Evolutionary conservation across 345 rosid species (phyloP).

Genomic region (Litchi chinensis): DNA sequence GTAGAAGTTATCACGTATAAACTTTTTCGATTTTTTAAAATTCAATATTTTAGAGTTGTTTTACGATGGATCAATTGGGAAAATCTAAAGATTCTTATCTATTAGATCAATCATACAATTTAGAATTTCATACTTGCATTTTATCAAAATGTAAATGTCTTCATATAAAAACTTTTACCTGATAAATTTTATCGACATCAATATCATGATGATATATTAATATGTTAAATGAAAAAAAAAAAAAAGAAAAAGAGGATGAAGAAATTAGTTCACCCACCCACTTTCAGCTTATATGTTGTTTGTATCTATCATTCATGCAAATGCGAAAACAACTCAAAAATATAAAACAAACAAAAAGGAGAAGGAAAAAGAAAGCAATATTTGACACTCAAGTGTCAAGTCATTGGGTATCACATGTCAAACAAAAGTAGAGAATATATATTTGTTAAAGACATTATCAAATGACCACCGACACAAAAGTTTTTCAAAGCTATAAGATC

Average conservation of each 20-base stretch:
- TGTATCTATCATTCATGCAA: background rate
- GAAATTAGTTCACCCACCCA: background rate
- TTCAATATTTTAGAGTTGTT: no score
- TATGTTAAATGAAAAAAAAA: background rate
- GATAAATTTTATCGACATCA: no score
- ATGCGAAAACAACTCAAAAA: background rate
- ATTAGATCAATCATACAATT: no score
- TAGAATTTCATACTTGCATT: no score
- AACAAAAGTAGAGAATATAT: no score
- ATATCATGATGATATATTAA: background rate
- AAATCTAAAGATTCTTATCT: no score
- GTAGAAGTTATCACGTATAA: no score
- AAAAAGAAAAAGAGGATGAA: no score
- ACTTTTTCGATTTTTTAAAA: no score
- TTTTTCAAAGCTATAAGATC: background rate
- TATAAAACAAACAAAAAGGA: background rate
- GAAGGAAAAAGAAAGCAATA: background rate
- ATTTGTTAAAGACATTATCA: background rate
- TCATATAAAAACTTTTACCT: no score
- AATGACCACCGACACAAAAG: conserved; percentile 9
- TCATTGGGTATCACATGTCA: background rate
- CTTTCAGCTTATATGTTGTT: background rate
- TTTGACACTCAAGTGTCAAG: background rate
- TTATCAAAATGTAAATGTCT: no score
- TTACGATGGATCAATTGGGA: no score